Base-by-base conservation (phyloP, 1,139 yeast genomes). In the Blastobotrys illinoisensis region DNA sequence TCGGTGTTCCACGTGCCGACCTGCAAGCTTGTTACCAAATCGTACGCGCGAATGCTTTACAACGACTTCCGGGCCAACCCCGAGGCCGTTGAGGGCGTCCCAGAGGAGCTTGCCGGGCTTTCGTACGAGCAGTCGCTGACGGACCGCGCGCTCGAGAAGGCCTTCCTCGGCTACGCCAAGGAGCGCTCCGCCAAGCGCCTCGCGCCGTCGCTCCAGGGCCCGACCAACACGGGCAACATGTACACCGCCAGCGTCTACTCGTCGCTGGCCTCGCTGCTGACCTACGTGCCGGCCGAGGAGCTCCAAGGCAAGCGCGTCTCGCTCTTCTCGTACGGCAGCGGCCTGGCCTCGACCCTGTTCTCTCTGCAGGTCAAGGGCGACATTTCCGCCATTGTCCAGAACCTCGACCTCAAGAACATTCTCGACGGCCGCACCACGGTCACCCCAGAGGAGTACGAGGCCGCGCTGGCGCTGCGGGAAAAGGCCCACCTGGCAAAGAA, bases 1-100 rank as follows among this genome's bases (percentile, higher is more conserved):
- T 86, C 88, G 67, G 95, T 93, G 50, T 95, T 93, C 91, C 99
- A 95, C 74, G 97, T 91, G 53, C 99, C 99, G 70, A 95, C 95
- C 60, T 91, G 99, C 77, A 95, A 95, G 78, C 81, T 91, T 69
- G 98, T 93, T 59, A 78, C 85, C 67, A 95, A 95, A 77, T 88
- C 96, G 23, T 95, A 83, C 73, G 99, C 96, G 53, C 86, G 99
- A 76, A 76, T 95, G 71, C 74, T 88, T 65, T 95, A 87, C 80
- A 86, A 90, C 71, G 99, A 93, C 75, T 91, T 80, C 79, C 78
- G 78, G 67, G 78, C 84, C 59, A 79, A 88, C 72, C 84, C 95
- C 66, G 64, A 71, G 61, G 53, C 69, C 69, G 64, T 70, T 54
- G 64, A 59, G 43, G 75, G 70, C 49, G 86, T 84, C 70, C 85